phyloP scores from a whole-genome alignment of 352 stramenopile genomes.

The Peronosclerospora sorghi region DNA sequence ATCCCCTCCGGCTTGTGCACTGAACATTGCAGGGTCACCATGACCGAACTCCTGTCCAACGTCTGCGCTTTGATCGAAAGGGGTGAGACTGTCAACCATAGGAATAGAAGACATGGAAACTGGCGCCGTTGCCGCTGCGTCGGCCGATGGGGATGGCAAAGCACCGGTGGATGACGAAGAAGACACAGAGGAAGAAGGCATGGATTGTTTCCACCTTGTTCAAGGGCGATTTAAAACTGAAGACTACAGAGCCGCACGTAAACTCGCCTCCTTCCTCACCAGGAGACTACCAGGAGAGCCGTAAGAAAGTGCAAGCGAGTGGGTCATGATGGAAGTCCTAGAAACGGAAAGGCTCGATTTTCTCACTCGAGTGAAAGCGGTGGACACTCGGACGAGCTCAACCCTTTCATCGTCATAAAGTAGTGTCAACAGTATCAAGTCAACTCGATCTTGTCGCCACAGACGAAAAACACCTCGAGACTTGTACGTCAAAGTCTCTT shows the following conservation, averaged over 20 bases:
- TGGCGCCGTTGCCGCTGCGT: slow-evolving; percentile 44
- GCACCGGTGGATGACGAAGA: slow-evolving; percentile 2
- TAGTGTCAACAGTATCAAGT: too few relatives aligned
- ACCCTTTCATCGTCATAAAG: too few relatives aligned
- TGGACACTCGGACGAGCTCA: neutral
- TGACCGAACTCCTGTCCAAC: slow-evolving; percentile 5
- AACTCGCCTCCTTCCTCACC: neutral
- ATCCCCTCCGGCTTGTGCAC: slow-evolving; percentile 12
- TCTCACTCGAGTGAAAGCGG: slow-evolving; percentile 5
- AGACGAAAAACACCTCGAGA: too few relatives aligned
- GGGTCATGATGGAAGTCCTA: slow-evolving; percentile 4
- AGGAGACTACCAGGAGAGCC: neutral
- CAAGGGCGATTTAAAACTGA: slow-evolving; percentile 28
- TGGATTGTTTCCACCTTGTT: slow-evolving; percentile 39
- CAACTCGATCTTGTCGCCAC: too few relatives aligned
- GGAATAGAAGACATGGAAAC: slow-evolving; percentile 14
- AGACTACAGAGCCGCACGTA: neutral
- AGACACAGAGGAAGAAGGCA: slow-evolving; percentile 43
- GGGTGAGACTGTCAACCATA: slow-evolving; percentile 18
- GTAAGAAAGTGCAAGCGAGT: slow-evolving; percentile 53
- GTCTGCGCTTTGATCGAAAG: slow-evolving; percentile 17
- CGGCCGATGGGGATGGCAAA: slow-evolving; percentile 14
- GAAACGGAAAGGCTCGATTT: slow-evolving; percentile 1
- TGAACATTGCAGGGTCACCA: neutral
- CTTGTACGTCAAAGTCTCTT: too few relatives aligned